A percentile compares a stretch with the other conserved stretches of the same genome.
Evolutionary conservation across 2,329 filamentous ascomycete genomes (phyloP).

Genomic region (Boeremia exigua): DNA sequence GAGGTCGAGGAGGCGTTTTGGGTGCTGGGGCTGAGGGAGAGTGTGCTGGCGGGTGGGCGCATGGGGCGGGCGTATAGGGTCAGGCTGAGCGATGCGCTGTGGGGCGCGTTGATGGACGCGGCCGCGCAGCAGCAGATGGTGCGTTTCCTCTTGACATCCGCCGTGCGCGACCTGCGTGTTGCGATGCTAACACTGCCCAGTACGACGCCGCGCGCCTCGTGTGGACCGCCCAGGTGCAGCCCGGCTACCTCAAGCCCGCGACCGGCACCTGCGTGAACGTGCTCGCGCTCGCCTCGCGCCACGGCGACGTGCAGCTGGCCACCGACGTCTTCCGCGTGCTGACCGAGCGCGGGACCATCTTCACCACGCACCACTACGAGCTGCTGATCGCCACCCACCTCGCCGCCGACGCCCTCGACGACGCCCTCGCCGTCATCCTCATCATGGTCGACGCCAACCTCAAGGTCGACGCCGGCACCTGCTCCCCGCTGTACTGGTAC

Average conservation of each 20-base stretch:
- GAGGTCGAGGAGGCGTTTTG: constrained; percentile 80
- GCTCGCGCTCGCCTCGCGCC: constrained; percentile 72
- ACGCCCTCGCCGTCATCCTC: constrained; percentile 72
- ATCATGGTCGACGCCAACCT: constrained; percentile 74
- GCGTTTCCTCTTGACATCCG: constrained; percentile 23
- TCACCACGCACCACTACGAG: constrained; percentile 77
- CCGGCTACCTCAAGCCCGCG: constrained; percentile 65
- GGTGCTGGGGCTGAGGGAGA: constrained; percentile 61
- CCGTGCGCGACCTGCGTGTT: too few relatives aligned
- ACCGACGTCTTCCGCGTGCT: constrained; percentile 73
- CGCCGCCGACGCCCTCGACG: constrained; percentile 63
- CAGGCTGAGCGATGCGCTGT: constrained; percentile 62
- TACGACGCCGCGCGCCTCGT: constrained; percentile 70
- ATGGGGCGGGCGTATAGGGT: constrained; percentile 31
- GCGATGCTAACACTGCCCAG: constrained; percentile 42
- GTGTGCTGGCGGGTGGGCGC: constrained; percentile 13
- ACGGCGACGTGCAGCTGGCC: constrained; percentile 72
- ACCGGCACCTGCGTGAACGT: constrained; percentile 71
- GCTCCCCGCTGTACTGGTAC: constrained; percentile 65
- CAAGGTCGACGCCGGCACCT: constrained; percentile 64
- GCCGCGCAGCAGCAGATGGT: constrained; percentile 69
- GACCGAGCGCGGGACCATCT: constrained; percentile 61
- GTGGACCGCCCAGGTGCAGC: constrained; percentile 72
- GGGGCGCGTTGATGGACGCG: constrained; percentile 76
- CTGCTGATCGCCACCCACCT: constrained; percentile 76